These are phyloP conservation scores for Citrus inodora DNA, from an alignment of 345 rosid species.

Conservation along the genomic window DNA sequence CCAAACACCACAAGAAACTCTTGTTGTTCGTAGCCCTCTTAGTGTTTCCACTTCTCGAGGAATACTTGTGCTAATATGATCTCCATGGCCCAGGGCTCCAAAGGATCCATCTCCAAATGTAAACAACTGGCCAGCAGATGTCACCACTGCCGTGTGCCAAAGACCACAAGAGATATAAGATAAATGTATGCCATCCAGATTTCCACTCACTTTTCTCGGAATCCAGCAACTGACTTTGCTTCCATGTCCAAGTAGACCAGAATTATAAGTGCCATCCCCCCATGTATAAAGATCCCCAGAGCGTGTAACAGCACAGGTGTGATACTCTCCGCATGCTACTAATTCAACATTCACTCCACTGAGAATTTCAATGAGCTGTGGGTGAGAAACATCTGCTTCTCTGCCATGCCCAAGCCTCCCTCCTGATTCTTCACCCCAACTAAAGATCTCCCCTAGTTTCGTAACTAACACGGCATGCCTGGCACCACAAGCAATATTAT, in stretches of 20 bases:
- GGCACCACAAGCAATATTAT: slow-evolving; percentile 74
- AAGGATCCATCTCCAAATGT: slow-evolving; percentile 96
- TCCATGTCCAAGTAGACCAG: slow-evolving; percentile 80
- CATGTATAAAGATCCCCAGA: slow-evolving; percentile 87
- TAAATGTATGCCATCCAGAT: slow-evolving; percentile 53
- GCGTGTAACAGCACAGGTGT: slow-evolving; percentile 71
- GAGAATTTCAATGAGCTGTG: slow-evolving; percentile 60
- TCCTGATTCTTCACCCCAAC: slow-evolving; percentile 87
- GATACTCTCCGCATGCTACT: slow-evolving; percentile 87
- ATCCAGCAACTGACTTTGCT: slow-evolving; percentile 74
- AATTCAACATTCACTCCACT: slow-evolving; percentile 59
- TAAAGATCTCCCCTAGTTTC: slow-evolving; percentile 77
- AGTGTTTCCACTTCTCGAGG: slow-evolving; percentile 78
- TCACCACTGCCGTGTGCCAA: slow-evolving; percentile 84
- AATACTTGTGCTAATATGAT: slow-evolving; percentile 45
- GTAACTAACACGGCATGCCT: slow-evolving; percentile 83
- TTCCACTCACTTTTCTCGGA: slow-evolving; percentile 65
- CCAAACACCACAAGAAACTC: slow-evolving; percentile 90
- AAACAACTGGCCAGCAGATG: slow-evolving; percentile 70
- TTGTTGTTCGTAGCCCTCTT: slow-evolving; percentile 47
- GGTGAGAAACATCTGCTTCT: slow-evolving; percentile 49
- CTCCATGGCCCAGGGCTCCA: slow-evolving; percentile 90
- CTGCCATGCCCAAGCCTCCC: slow-evolving; percentile 91
- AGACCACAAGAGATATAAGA: slow-evolving; percentile 72
- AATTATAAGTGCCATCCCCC: slow-evolving; percentile 76